A percentile compares a stretch with the other conserved stretches of the same genome.
phyloP scores from a whole-genome alignment of 306 rosid species.

The Quillaja saponaria region DNA sequence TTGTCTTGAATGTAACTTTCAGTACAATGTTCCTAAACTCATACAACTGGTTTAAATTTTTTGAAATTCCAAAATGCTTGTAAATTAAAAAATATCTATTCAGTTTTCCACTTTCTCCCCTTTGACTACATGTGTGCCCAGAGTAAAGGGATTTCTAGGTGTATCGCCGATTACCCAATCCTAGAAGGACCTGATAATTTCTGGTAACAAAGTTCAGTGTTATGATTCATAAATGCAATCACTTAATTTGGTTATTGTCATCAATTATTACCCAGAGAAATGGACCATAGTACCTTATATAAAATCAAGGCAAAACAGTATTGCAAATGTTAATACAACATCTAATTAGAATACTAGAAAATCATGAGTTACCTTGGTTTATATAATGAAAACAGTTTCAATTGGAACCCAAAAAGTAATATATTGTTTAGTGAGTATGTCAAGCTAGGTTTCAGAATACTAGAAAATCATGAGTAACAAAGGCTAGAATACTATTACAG shows the following conservation, averaged over 20 bases:
- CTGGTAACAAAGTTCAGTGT: conserved; percentile 2
- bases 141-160: background rate
- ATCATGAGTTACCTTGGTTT: too few relatives aligned
- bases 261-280: background rate
- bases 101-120: conserved; percentile 4
- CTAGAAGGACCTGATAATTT: conserved; percentile 1
- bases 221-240: conserved; percentile 8
- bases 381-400: too few relatives aligned
- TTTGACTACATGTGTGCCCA: background rate
- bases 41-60: background rate
- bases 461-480: too few relatives aligned
- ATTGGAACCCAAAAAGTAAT: too few relatives aligned
- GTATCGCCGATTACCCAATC: conserved; percentile 3
- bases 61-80: background rate
- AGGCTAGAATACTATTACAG: too few relatives aligned
- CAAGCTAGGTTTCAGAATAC: too few relatives aligned
- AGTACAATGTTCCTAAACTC: background rate
- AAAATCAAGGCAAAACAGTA: background rate
- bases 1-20: conserved; percentile 2
- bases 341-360: too few relatives aligned
- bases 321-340: background rate
- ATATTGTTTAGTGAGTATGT: too few relatives aligned
- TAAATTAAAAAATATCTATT: conserved; percentile 10
- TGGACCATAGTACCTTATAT: too few relatives aligned
- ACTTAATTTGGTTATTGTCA: conserved; percentile 2